Evolutionary conservation across 768 basidiomycete species (phyloP), one percentile per base, ranked within the genome.

Genomic region (Pisolithus tinctorius): DNA sequence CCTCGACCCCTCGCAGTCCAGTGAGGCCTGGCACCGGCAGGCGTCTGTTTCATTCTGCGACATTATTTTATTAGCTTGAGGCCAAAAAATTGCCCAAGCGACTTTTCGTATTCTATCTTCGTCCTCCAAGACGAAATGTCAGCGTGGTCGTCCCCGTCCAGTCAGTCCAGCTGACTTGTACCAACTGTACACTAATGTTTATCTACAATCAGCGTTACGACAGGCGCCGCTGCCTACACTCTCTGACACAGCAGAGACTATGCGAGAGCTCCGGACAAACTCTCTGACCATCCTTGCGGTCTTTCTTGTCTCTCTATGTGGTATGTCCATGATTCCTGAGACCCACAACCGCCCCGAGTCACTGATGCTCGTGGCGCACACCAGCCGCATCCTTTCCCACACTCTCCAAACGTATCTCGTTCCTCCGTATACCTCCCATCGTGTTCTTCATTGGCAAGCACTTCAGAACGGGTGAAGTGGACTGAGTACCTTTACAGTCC

Each of bases 361-460:
- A 26, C 27, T 30, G 26, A 30, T 27, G 14, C 20, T 26, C 34
- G 29, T 49, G 11, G 3, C 8, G 7, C 29, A 17, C 36, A 78
- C 45, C 34, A 78, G 88, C 88, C n/a, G 83, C 81, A 1, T 84
- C 84, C 0, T 85, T 91, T 55, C 88, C 89, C 0, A 70, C 79
- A 1, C 51, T 88, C 25, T 86, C 87, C 0, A 79, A 77, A 51
- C 73, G 73, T 1, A 60, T 75, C 13, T 71, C 73, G 6, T 73
- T 72, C 51, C 58, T 89, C 20, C 75, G 75, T 48, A 82, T 88
- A 57, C 87, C 86, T 1, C 75, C 75, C 23, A 69, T 86, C 14
- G 59, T 84, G 16, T 91, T 92, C 63, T 91, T 92, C 66, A 72
- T 88, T n/a, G 88, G 86, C 37, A 92, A 90, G 60, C 89, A 92